Evolutionary conservation across 2,329 filamentous ascomycete species (phyloP), one percentile per base, ranked within the genome.

Genomic region (Aureobasidium sp.): DNA sequence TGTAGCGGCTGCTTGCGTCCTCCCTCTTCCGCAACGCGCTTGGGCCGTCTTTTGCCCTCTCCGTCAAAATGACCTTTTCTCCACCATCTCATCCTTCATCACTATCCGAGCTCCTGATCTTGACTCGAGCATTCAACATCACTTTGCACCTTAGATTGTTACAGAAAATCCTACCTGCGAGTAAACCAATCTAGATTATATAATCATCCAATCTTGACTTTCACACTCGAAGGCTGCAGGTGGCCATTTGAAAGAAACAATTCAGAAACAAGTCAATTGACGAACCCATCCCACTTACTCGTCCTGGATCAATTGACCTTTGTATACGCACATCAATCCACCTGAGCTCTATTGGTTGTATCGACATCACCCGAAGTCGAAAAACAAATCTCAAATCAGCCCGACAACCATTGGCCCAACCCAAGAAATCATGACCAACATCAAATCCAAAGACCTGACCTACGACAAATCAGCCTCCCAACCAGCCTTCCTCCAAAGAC

Each of bases 361-460:
- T n/a, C n/a, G n/a, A n/a, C n/a, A n/a, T n/a, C n/a, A n/a, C n/a
- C n/a, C n/a, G n/a, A n/a, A n/a, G n/a, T 29, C 27, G 12, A 12
- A 29, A 12, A 29, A 29, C 27, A 38, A 19, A 22, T 19, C 16
- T 34, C 22, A 24, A 3, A 38, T 12, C 6, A 6, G 17, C 22
- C 4, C 21, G 10, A 34, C n/a, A 4, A 21, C 12, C 8, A 27
- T 6, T 11, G 1, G 2, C n/a, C 12, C 4, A 48, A 8, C 10
- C 32, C 30, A n/a, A 25, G n/a, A 21, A 19, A 48, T 12, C 22
- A 53, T 53, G 51, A 45, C 21, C 24, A 52, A 52, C 30, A 53
- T 53, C 71, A 73, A 70, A 56, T 70, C 87, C 64, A 88, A 81
- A 50, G 74, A 87, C 67, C 77, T 90, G 44, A 76, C 77, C 55